Percentiles rank a stretch among this genome's conserved stretches.
Conservation (phyloP, 306 rosid genomes). For the Prunus kanzakura region DNA sequence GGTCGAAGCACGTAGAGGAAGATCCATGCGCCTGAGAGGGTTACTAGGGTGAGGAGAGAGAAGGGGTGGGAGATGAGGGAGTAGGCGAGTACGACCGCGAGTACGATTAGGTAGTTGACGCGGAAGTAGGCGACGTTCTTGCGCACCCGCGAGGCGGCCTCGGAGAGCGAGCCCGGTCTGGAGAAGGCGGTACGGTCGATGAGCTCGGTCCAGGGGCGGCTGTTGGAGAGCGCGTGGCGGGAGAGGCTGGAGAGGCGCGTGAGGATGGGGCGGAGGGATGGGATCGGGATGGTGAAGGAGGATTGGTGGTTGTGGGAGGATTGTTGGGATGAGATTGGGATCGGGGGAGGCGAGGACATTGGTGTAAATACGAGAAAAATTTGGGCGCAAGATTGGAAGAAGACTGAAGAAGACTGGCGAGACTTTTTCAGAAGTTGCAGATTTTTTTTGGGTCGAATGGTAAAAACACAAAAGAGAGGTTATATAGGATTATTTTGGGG, state of each 20-base stretch:
- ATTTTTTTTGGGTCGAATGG: not conserved
- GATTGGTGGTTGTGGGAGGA: conserved; percentile 6
- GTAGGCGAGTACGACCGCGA: conserved; percentile 25
- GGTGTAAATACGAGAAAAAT: not conserved
- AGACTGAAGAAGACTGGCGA: not conserved
- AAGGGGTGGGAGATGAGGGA: conserved; percentile 44
- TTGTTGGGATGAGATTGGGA: conserved; percentile 5
- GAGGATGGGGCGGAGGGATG: conserved; percentile 19
- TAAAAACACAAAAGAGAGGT: not conserved
- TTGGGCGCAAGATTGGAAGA: not conserved
- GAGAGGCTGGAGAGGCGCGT: conserved; percentile 28
- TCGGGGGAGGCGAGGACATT: conserved; percentile 1
- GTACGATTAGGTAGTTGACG: conserved; percentile 40
- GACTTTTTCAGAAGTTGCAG: not conserved
- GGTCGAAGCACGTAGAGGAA: conserved; percentile 35
- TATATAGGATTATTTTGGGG: not conserved
- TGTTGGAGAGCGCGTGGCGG: conserved; percentile 24
- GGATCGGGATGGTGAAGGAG: conserved; percentile 5
- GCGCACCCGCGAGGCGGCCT: conserved; percentile 39
- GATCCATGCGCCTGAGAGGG: conserved; percentile 41
- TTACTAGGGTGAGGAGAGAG: conserved; percentile 27
- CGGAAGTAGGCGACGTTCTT: conserved; percentile 43
- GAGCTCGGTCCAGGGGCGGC: conserved; percentile 45
- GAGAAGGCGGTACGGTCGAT: conserved; percentile 40
- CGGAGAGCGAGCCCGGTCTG: conserved; percentile 30